Evolutionary conservation across 208 protist species (phyloP), one percentile per base, ranked within the genome.

Genomic region (Phytomonas sp.): DNA sequence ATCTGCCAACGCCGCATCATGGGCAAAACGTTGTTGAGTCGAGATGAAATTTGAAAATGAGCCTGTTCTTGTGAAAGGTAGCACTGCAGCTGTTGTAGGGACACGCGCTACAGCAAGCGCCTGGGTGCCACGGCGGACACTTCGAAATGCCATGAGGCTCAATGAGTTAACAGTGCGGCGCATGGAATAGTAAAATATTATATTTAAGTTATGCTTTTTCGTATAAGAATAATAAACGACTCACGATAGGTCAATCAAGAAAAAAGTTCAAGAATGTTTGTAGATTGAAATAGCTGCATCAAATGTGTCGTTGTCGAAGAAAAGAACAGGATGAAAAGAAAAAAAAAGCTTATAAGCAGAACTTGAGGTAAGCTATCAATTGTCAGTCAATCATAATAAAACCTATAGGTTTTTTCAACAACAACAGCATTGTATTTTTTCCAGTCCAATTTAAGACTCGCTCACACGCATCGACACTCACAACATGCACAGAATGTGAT

Each of bases 1-100:
- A 9, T 85, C 80, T 15, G 78, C 74, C 23, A 96, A 77, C 17
- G 73, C 78, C 34, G 76, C 75, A 72, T 91, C 67, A 60, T 80
- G 81, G 20, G 81, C 87, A 43, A 77, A 80, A 63, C 91, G 91
- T 34, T 61, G 67, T 62, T 83, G 88, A 59, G 68, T 59, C 26
- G 60, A 32, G 56, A 73, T 69, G 23, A 75, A 66, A 32, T 26
- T 51, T 4, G 66, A n/a, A 20, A 37, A 23, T 20, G 28, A 7
- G 26, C 43, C 59, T 37, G 53, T 26, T 0, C 31, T 1, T 7
- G 62, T 20, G 7, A 15, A 11, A 4, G 32, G 37, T n/a, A 26
- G 31, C 36, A 65, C 34, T 5, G 26, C 4, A 20, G 62, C 62
- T 20, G 15, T 36, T 13, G 23, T 26, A 20, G 53, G 28, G 29